Evolutionary conservation across 2,329 filamentous ascomycete species (phyloP).

Genomic region (Ophiostoma australiae): DNA sequence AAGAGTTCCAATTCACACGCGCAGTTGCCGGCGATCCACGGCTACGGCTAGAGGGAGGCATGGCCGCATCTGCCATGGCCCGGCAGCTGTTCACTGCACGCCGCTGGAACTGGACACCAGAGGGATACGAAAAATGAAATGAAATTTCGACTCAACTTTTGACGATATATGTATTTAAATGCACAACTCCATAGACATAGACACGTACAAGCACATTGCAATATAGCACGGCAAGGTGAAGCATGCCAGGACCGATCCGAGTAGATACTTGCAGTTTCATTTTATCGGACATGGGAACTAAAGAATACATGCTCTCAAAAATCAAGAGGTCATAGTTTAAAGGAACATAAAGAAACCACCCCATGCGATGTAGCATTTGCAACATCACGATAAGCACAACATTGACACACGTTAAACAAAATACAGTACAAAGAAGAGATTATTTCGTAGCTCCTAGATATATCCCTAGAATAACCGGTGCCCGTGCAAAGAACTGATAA

Average conservation of each 20-base stretch:
- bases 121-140: conserved; percentile 32
- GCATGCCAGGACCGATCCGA: not conserved
- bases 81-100: conserved; percentile 52
- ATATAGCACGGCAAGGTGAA: not conserved
- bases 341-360: not conserved
- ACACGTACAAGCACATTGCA: not conserved
- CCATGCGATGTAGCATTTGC: not conserved
- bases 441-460: conserved; percentile 23
- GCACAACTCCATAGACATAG: not conserved
- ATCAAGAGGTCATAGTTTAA: too few relatives aligned
- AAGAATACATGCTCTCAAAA: too few relatives aligned
- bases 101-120: conserved; percentile 57
- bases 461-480: conserved; percentile 18
- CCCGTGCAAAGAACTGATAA: not conserved
- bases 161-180: not conserved
- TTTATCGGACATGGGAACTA: too few relatives aligned
- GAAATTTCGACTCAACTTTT: not conserved
- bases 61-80: conserved; percentile 50
- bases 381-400: not conserved
- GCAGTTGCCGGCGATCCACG: conserved; percentile 47
- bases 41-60: conserved; percentile 44
- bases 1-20: conserved; percentile 48
- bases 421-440: not conserved
- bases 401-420: not conserved
- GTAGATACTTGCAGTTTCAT: not conserved